Percentiles rank a stretch among this genome's conserved stretches.
These are phyloP conservation scores for Silene latifolia DNA, from an alignment of 148 eudicot genomes.

Conservation along the genomic window DNA sequence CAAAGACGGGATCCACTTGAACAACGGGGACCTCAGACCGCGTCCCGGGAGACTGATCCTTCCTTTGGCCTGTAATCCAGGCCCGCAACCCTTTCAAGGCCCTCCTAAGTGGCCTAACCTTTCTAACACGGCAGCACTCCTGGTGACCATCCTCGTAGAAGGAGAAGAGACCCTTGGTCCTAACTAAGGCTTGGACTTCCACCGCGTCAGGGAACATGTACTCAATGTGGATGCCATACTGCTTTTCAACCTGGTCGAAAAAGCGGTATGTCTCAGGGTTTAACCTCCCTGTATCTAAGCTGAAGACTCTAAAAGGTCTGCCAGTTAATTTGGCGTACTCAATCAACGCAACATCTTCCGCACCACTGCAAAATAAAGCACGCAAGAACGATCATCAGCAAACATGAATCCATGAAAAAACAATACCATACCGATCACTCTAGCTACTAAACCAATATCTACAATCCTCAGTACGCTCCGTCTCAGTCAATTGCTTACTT, in stretches of 20 bases:
- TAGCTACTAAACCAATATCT: too few relatives aligned
- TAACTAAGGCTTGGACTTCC: conserved; percentile 78
- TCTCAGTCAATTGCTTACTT: too few relatives aligned
- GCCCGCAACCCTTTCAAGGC: conserved; percentile 87
- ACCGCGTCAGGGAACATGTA: conserved; percentile 91
- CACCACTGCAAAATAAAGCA: conserved; percentile 59
- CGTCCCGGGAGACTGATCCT: conserved; percentile 93
- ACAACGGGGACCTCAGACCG: conserved; percentile 84
- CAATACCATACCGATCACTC: too few relatives aligned
- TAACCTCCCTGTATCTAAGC: conserved; percentile 82
- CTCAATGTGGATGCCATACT: conserved; percentile 65
- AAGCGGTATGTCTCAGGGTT: conserved; percentile 82
- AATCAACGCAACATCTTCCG: conserved; percentile 95
- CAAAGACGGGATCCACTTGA: conserved; percentile 83
- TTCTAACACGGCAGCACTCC: conserved; percentile 90
- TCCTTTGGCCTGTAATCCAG: conserved; percentile 92
- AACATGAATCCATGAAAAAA: neutral
- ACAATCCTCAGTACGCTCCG: too few relatives aligned
- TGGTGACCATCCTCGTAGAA: conserved; percentile 97
- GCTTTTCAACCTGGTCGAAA: conserved; percentile 71
- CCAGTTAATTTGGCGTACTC: conserved; percentile 90
- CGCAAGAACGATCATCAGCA: neutral
- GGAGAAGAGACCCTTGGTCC: conserved; percentile 83
- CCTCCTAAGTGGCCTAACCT: conserved; percentile 76
- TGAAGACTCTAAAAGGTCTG: conserved; percentile 80